Percentiles rank a stretch among this genome's conserved stretches.
These are phyloP conservation scores for Phytophthora citricola DNA, from an alignment of 352 stramenopile species.

Conservation along the genomic window DNA sequence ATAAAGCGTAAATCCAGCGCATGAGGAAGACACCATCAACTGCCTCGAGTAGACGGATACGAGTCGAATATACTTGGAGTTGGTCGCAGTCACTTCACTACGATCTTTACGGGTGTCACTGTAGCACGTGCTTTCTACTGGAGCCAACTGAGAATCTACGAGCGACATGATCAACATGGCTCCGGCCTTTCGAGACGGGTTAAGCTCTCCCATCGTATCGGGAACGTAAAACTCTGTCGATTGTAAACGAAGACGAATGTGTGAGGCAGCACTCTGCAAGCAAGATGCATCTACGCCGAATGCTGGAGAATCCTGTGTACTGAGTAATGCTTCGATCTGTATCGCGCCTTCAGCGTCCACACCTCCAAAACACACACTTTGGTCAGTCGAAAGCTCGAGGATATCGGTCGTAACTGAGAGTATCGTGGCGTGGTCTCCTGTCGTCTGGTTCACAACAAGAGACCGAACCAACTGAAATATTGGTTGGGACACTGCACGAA, in stretches of 20 bases:
- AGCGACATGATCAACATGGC: slow-evolving; percentile 39
- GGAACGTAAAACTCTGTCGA: slow-evolving; percentile 42
- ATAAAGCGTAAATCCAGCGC: slow-evolving; percentile 32
- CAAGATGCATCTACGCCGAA: slow-evolving; percentile 41
- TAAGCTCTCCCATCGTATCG: slow-evolving; percentile 41
- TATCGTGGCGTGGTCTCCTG: background rate
- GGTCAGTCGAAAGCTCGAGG: slow-evolving; percentile 20
- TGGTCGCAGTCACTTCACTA: slow-evolving; percentile 16
- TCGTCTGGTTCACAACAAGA: slow-evolving; percentile 37
- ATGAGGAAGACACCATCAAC: slow-evolving; percentile 32
- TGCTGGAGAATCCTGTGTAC: slow-evolving; percentile 15
- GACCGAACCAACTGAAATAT: slow-evolving; percentile 30
- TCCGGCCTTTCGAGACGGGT: slow-evolving; percentile 32
- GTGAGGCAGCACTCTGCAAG: slow-evolving; percentile 22
- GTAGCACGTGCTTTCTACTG: slow-evolving; percentile 34
- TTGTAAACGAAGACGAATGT: slow-evolving; percentile 38
- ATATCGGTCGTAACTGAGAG: slow-evolving; percentile 36
- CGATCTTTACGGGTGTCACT: slow-evolving; percentile 18
- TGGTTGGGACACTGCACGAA: slow-evolving; percentile 28
- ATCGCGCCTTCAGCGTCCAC: slow-evolving; percentile 39
- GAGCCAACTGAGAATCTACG: slow-evolving; percentile 19
- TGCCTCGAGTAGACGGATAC: slow-evolving; percentile 33
- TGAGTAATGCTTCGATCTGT: slow-evolving; percentile 45
- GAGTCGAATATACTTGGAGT: slow-evolving; percentile 30
- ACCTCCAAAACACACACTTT: slow-evolving; percentile 43